These are phyloP conservation scores for Themeda triandra DNA, from an alignment of 176 grass and related monocot species.

Conservation along the genomic window DNA sequence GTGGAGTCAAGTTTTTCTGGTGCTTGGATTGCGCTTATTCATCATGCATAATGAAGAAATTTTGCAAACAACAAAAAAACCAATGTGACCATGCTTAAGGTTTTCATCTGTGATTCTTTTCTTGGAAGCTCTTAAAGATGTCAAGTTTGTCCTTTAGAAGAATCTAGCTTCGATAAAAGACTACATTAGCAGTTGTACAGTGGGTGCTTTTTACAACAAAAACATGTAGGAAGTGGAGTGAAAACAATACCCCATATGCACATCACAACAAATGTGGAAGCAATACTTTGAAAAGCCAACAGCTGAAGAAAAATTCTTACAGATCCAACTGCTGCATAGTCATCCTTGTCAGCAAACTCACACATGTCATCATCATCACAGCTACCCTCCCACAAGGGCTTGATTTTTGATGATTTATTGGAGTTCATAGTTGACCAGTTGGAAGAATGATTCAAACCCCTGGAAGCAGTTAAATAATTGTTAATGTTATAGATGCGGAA, in stretches of 20 bases:
- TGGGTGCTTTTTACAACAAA: not conserved
- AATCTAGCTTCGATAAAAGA: not conserved
- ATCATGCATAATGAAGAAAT: not conserved
- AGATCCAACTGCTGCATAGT: conserved; percentile 57
- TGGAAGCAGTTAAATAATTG: conserved; percentile 32
- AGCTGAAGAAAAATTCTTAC: conserved; percentile 55
- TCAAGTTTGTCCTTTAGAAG: not conserved
- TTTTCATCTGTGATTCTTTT: not conserved
- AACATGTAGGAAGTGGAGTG: not conserved
- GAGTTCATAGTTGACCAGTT: conserved; percentile 51
- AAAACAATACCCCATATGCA: not conserved
- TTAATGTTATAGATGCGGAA: not conserved
- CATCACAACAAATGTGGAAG: not conserved
- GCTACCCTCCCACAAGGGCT: conserved; percentile 60
- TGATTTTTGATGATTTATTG: conserved; percentile 42
- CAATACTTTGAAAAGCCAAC: conserved; percentile 24
- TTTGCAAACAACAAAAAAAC: not conserved
- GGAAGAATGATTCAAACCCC: conserved; percentile 41
- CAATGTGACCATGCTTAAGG: not conserved
- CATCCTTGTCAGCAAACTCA: conserved; percentile 64
- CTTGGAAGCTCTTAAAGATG: not conserved
- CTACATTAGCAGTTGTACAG: not conserved
- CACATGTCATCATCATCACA: conserved; percentile 78
- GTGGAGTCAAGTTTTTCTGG: not conserved
- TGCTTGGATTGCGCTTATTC: not conserved